A percentile compares a stretch with the other conserved stretches of the same genome.
phyloP scores from a whole-genome alignment of 2,329 filamentous ascomycete species.

The Cylindrodendrum hubeiense region DNA sequence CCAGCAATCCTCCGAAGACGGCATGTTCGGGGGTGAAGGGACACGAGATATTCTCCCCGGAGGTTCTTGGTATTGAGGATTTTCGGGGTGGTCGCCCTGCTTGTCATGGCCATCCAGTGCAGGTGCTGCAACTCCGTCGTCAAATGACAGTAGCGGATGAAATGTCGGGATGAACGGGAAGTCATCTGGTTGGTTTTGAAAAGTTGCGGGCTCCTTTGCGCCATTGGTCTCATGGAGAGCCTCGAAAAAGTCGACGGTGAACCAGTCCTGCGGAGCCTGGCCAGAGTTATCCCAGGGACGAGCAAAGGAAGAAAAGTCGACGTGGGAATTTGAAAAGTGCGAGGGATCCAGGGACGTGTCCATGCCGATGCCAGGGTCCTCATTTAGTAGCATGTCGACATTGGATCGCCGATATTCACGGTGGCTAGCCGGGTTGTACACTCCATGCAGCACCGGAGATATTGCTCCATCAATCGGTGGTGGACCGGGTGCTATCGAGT shows the following conservation, averaged over 20 bases:
- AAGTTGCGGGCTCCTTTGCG: background rate
- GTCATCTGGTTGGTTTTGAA: background rate
- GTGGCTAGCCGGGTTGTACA: background rate
- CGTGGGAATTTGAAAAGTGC: background rate
- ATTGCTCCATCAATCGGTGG: background rate
- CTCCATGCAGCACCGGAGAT: background rate
- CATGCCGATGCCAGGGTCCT: background rate
- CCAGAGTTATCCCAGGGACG: background rate
- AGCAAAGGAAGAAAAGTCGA: background rate
- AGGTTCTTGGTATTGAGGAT: background rate
- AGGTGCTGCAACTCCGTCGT: background rate
- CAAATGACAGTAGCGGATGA: background rate
- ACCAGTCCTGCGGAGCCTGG: background rate
- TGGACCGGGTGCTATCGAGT: background rate
- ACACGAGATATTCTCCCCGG: background rate
- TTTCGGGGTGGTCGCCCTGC: background rate
- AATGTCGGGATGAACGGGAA: background rate
- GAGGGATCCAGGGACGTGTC: background rate
- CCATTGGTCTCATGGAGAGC: background rate
- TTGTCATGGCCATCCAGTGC: background rate
- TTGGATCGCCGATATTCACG: background rate
- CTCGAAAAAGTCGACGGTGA: background rate
- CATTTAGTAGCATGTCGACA: background rate
- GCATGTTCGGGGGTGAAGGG: background rate
- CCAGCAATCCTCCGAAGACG: background rate